Base-by-base conservation (phyloP, 2,329 filamentous ascomycete genomes). In the Lecanicillium sp. region DNA sequence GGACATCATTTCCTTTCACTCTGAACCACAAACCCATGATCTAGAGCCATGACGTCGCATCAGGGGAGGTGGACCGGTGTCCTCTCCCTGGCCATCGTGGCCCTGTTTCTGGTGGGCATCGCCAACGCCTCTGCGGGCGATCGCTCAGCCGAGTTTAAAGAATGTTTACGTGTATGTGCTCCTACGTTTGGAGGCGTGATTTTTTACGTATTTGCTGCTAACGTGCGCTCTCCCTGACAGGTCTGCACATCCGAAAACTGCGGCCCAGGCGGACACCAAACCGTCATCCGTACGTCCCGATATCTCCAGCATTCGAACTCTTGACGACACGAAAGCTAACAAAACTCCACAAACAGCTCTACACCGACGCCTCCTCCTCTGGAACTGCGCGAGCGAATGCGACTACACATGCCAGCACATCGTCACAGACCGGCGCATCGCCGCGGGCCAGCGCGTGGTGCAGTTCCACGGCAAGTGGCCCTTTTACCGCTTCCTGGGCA, bases 401-500 rank as follows among this genome's bases (percentile, higher is more conserved):
- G 89, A 98, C 70, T 94, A 98, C 69, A 83, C 86, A 44, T 98
- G 92, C 71, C 92, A 98, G 61, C 90, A 94, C 71, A 83, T 95
- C 59, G 73, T 94, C 44, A 97, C 92, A 41, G 64, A 77, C 50
- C 65, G 66, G 42, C 87, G 90, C 46, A 64, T 88, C 48, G 67
- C 75, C 18, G 68, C 74, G 46, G 74, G 78, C 44, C 75, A 78
- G 20, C 74, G 80, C 10, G 63, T 96, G 36, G 81, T 90, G 41
- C 92, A 98, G 65, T 98, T 89, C 70, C 88, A 98, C 67, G 92
- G 92, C 22, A 98, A 98, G 74, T 98, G 92, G 92, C 92, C 92
- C 29, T 98, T 98, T 66, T 72, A 81, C 60, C 85, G 92, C 49
- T 74, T 96, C 55, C 64, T 94, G 39, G 92, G 92, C 59, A 84